phyloP scores from a whole-genome alignment of 768 basidiomycete species.

The Tubosaeta sp. region DNA sequence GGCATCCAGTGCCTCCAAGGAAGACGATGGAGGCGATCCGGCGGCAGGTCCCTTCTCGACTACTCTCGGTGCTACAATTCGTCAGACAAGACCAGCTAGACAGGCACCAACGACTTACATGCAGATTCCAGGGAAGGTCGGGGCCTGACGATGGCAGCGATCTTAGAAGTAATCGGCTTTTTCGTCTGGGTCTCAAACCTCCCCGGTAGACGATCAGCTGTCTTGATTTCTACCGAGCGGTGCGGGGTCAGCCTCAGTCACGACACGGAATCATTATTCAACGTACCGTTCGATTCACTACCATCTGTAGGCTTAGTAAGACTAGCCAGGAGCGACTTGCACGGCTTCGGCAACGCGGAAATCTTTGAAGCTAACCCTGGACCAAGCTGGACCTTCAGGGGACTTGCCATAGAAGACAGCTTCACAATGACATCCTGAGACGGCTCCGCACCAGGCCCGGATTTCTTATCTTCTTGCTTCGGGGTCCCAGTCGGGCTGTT shows the following conservation, averaged over 20 bases:
- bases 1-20: conserved; percentile 13
- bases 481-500: neutral
- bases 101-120: conserved; percentile 2
- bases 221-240: conserved; percentile 7
- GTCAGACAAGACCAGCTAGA: conserved; percentile 7
- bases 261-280: neutral
- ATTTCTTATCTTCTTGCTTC: neutral
- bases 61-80: neutral
- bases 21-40: conserved; percentile 8
- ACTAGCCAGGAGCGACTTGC: conserved; percentile 10
- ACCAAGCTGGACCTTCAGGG: conserved; percentile 2
- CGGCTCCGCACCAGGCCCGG: conserved; percentile 4
- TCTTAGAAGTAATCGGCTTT: neutral
- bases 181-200: conserved; percentile 10
- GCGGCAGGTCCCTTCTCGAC: neutral
- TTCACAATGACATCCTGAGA: neutral
- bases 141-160: neutral
- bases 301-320: neutral
- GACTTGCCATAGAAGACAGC: conserved; percentile 1
- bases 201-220: conserved; percentile 5
- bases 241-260: neutral
- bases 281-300: conserved; percentile 2
- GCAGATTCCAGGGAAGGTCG: neutral
- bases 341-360: conserved; percentile 3
- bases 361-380: conserved; percentile 3